These are phyloP conservation scores for Sporothrix brunneoviolacea DNA, from an alignment of 2,329 filamentous ascomycete genomes.

Conservation along the genomic window DNA sequence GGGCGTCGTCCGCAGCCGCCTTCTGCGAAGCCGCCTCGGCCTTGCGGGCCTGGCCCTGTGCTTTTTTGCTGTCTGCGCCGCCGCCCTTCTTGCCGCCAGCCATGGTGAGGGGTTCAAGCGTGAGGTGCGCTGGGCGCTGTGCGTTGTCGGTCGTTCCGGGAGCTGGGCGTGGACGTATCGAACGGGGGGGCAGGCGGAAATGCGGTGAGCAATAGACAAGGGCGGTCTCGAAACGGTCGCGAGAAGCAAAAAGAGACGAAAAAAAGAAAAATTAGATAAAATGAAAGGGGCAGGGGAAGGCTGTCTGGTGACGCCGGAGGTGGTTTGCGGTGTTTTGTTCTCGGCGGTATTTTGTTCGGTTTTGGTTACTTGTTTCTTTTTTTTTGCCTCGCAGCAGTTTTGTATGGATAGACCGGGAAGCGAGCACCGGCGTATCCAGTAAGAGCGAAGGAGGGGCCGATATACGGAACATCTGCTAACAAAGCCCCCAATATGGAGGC, in stretches of 20 bases:
- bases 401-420: no score
- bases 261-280: neutral
- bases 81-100: conserved; percentile 65
- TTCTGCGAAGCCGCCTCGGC: conserved; percentile 80
- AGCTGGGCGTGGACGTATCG: neutral
- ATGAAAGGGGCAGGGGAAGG: neutral
- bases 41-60: conserved; percentile 82
- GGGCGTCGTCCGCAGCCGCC: conserved; percentile 61
- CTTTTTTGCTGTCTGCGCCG: conserved; percentile 86
- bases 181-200: neutral
- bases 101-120: conserved; percentile 41
- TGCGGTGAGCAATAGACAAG: conserved; percentile 1
- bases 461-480: no score
- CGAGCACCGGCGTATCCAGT: no score
- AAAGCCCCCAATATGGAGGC: no score
- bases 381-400: no score
- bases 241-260: neutral
- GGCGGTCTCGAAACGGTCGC: neutral
- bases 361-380: no score
- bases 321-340: neutral
- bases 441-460: no score
- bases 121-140: neutral
- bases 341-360: no score
- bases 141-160: neutral
- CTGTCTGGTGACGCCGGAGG: no score